Evolutionary conservation across 805 yeast genomes (phyloP).

Genomic region (Yarrowia bubula): DNA sequence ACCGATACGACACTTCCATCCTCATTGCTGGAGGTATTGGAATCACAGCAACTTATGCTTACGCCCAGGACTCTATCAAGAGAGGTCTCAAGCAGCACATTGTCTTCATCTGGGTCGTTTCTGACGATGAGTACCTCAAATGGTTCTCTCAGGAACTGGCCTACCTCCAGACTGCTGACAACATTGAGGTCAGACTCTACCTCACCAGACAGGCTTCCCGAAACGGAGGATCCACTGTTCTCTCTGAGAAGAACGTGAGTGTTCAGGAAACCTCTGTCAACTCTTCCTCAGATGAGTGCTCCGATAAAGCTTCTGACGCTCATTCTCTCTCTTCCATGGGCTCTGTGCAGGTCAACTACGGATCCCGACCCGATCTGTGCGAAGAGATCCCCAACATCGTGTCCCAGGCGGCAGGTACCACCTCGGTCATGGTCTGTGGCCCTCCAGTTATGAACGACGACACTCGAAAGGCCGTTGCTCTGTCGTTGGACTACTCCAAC

Average conservation of each 20-base stretch:
- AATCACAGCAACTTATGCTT: conserved; percentile 51
- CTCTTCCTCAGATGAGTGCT: conserved; percentile 5
- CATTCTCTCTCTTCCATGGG: conserved; percentile 2
- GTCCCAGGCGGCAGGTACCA: conserved; percentile 42
- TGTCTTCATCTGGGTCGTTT: conserved; percentile 60
- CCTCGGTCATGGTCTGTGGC: conserved; percentile 63
- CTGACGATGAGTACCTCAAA: conserved; percentile 49
- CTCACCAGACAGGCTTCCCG: conserved; percentile 14
- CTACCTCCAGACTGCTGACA: conserved; percentile 9
- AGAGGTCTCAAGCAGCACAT: conserved; percentile 32
- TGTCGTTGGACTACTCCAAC: conserved; percentile 42
- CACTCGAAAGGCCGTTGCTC: conserved; percentile 49
- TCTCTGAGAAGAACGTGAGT: conserved; percentile 11
- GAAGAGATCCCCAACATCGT: conserved; percentile 15
- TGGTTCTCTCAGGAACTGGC: conserved; percentile 50
- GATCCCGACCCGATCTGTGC: conserved; percentile 2
- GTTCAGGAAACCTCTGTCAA: not conserved
- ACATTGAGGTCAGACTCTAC: conserved; percentile 20
- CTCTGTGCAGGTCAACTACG: conserved; percentile 5
- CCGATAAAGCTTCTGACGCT: conserved; percentile 9
- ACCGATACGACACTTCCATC: conserved; percentile 43
- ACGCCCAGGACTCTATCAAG: conserved; percentile 39
- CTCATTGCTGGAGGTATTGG: conserved; percentile 62
- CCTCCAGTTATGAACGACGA: conserved; percentile 59
- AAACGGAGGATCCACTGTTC: not conserved